These are phyloP conservation scores for Grosmannia clavigera DNA, from an alignment of 2,329 filamentous ascomycete genomes.

Conservation along the genomic window DNA sequence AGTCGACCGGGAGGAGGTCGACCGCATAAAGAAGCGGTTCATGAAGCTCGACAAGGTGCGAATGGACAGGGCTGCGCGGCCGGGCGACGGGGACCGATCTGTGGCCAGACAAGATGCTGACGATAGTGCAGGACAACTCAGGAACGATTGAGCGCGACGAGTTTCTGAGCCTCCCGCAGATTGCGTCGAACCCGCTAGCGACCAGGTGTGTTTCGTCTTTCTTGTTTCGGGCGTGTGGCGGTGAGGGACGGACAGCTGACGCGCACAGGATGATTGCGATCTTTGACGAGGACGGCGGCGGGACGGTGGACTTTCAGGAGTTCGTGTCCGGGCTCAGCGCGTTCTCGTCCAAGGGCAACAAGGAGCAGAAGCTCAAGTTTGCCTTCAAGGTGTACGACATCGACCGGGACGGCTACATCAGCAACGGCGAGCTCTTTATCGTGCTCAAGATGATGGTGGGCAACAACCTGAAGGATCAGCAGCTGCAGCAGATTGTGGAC, in stretches of 20 bases:
- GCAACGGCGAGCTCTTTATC: conserved; percentile 97
- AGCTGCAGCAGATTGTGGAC: conserved; percentile 98
- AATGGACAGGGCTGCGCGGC: background rate
- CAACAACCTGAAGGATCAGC: conserved; percentile 96
- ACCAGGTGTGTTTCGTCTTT: conserved; percentile 52
- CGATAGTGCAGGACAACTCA: conserved; percentile 65
- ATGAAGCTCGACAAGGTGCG: conserved; percentile 98
- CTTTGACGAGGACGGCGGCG: conserved; percentile 96
- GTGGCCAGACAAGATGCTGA: background rate
- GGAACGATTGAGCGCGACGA: conserved; percentile 98
- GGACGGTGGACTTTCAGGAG: conserved; percentile 97
- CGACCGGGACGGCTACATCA: conserved; percentile 95
- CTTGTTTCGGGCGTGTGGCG: background rate
- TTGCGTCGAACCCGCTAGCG: conserved; percentile 92
- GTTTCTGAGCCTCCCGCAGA: conserved; percentile 92
- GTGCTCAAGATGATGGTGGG: conserved; percentile 99
- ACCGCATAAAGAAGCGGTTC: conserved; percentile 88
- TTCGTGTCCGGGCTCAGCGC: conserved; percentile 92
- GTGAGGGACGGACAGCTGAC: background rate
- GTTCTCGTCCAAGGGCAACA: conserved; percentile 96
- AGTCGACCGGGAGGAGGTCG: conserved; percentile 97
- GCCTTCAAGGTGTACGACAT: conserved; percentile 99
- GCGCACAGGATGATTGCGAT: conserved; percentile 83
- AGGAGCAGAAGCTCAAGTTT: conserved; percentile 95
- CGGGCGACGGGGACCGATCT: background rate